Evolutionary conservation across 208 protist genomes (phyloP).

Genomic region (Porcisia hertigi): DNA sequence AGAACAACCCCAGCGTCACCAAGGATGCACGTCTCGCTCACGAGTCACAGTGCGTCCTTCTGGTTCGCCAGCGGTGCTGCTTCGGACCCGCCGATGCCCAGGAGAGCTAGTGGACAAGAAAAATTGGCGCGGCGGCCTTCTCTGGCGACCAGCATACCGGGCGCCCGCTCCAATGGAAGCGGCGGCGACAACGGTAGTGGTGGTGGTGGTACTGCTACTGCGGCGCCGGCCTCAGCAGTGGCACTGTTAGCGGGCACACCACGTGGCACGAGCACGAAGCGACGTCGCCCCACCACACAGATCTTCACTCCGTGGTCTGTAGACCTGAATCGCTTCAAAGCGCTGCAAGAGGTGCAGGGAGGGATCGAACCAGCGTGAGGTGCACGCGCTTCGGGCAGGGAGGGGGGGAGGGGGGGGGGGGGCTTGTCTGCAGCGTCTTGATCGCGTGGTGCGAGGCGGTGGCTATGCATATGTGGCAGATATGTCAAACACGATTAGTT

Average conservation of each 20-base stretch:
- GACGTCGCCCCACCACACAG: slow-evolving; percentile 24
- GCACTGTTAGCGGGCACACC: slow-evolving; percentile 14
- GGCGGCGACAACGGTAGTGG: slow-evolving; percentile 5
- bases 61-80: neutral
- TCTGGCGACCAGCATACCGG: neutral
- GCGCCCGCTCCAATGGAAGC: neutral
- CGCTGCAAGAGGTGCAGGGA: slow-evolving; percentile 11
- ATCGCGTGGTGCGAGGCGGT: too few species aligned
- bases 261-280: slow-evolving; percentile 26
- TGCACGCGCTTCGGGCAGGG: neutral
- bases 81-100: neutral
- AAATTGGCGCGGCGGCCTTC: neutral
- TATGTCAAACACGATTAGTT: too few species aligned
- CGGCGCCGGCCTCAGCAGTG: slow-evolving; percentile 3
- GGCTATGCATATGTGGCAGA: too few species aligned
- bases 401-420: neutral
- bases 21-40: neutral
- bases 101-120: neutral
- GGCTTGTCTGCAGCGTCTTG: too few species aligned
- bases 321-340: slow-evolving; percentile 24
- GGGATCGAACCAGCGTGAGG: neutral
- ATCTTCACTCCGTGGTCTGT: slow-evolving; percentile 33
- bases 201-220: neutral
- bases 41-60: neutral
- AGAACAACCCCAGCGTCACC: neutral